Base-by-base conservation (phyloP, 148 eudicot genomes). In the Vaccinium corymbosum region DNA sequence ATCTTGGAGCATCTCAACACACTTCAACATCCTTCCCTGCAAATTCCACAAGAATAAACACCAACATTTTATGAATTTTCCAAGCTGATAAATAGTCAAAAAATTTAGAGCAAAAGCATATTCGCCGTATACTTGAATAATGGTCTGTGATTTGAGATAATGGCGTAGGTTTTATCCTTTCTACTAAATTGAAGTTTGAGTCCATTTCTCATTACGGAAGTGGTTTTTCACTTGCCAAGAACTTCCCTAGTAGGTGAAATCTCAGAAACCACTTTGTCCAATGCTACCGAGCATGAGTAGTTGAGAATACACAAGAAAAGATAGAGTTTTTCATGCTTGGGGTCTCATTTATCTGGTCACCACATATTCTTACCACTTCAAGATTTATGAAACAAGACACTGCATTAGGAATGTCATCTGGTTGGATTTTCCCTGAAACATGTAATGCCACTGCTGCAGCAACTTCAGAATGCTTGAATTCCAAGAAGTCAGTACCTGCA, bases 401-500 rank as follows among this genome's bases (percentile, higher is more conserved):
- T 50, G 91, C 89, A 80, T 83, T 87, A 46, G 90, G 85, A 83
- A 88, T 90, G 84, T 87, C 90, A 17, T 82, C 80, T 66, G 86
- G 78, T 74, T 88, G 91, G 59, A 83, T 81, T 79, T 90, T 90
- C 59, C 83, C 89, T 55, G 93, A 89, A 68, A 88, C 91, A 84
- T 82, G 89, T 7, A 92, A 80, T 66, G 94, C 92, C 78, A 89
- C 94, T 52, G 92, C 95, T 84, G 90, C 93, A 79, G 95, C 94
- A 81, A 94, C 86, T 84, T 92, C 94, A 87, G 93, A 93, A 25
- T 94, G 92, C 89, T 64, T 93, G 87, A 90, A 94, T 79, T 94
- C 95, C 92, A 94, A 89, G 87, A 90, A 93, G 82, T 94, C 94
- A 88, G 92, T 91, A 27, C 94, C 96, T 95, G 91, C 92, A 89